Evolutionary conservation across 139 green algal species (phyloP), one percentile per base, ranked within the genome.

Genomic region (Chlamydomonas sphaeroides): DNA sequence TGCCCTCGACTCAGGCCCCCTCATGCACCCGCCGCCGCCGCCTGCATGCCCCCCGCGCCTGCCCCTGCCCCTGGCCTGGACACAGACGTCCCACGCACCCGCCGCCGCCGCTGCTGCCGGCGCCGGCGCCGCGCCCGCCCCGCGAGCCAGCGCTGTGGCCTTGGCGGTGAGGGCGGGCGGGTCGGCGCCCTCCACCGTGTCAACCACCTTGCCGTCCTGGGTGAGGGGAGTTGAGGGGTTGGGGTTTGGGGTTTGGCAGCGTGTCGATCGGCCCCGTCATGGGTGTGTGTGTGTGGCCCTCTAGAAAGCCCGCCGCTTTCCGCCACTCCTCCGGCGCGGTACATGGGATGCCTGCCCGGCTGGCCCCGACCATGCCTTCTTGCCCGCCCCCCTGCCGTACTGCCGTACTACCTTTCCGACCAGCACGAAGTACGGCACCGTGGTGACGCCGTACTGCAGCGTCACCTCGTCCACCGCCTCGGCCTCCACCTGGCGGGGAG

Each of bases 401-500:
- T 25, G 6, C 18, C 62, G 18, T 39, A 28, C n/a, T 25, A 10
- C 59, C 17, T 5, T 17, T 2, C 71, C 26, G 5, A 95, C 56
- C 39, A 98, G 88, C 2, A 95, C 59, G 65, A 97, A 96, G 76
- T 87, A 91, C 2, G 95, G 95, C 30, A 98, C 95, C 3, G 91
- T 89, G 0, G 88, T 82, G 3, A 98, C 91, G 5, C 79, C 86
- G 73, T 91, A 95, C 39, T 84, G 53, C 53, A 95, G 86, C 0
- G 92, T 93, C 0, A 97, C 69, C 4, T 96, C 95, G 51, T 93
- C 75, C 26, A 94, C 87, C 48, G 92, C 91, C 80, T 98, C 96
- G 5, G 94, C 95, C 65, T 98, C 95, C 17, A 97, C 93, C 79
- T 95, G 87, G n/a, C n/a, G n/a, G n/a, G n/a, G n/a, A n/a, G n/a